Evolutionary conservation across 345 rosid genomes (phyloP), one percentile per base, ranked within the genome.

Genomic region (Lumnitzera littorea): DNA sequence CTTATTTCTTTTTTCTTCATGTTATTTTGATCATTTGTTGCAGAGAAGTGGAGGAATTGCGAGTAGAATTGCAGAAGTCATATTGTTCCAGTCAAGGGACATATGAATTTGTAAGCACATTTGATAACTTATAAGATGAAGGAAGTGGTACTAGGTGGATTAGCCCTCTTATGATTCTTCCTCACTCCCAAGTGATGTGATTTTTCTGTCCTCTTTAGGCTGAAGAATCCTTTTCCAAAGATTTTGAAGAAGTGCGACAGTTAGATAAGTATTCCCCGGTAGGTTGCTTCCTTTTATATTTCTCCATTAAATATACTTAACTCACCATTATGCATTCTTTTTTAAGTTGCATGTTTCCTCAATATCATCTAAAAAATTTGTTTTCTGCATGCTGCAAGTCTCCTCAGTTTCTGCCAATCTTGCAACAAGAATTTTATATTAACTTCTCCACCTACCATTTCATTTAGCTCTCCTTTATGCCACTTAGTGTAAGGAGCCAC

Each of bases 11-110:
- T 29, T 62, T 25, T 57, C 58, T 58, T 50, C 51, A 13, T 51
- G 36, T 55, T 27, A 55, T 61, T 25, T 56, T 55, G 66, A 61
- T 67, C 71, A 58, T 12, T 73, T 52, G 43, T 51, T 71, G 62
- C 88, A 91, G 97, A 74, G 88, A 91, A 77, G 76, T 91, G 63
- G 82, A 85, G 69, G 91, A 79, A 55, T 62, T 85, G 51, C 88
- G 62, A 58, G 62, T 49, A 61, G 81, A 81, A 71, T 71, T 82
- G 65, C 67, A 75, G 63, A 81, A 73, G 57, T 61, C 58, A 69
- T 63, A 76, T 67, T 75, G 69, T 65, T 60, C 63, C 53, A 78
- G 67, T 62, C 84, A 76, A 58, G 68, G 52, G 50, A 73, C 71
- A 50, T 61, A 67, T 46, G 74, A 82, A 51, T 68, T 77, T 65